Evolutionary conservation across 805 yeast genomes (phyloP).

Genomic region (Naumovozyma dairenensis): DNA sequence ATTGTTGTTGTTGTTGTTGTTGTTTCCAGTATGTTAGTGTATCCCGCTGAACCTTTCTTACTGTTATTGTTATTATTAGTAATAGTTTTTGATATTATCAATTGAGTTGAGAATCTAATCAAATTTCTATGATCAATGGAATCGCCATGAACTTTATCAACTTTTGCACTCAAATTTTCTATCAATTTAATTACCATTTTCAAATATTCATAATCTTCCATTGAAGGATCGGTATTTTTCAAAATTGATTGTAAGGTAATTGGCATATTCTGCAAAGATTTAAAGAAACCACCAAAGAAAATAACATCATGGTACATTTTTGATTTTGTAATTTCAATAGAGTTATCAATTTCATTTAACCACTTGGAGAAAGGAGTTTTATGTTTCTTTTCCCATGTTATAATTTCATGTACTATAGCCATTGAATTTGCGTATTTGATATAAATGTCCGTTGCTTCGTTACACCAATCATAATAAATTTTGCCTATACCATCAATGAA

Average conservation of each 20-base stretch:
- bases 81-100: slow-evolving; percentile 16
- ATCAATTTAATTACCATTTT: slow-evolving; percentile 46
- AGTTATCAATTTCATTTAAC: slow-evolving; percentile 43
- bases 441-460: slow-evolving; percentile 44
- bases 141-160: slow-evolving; percentile 51
- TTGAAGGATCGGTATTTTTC: slow-evolving; percentile 37
- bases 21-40: slow-evolving; percentile 13
- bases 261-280: slow-evolving; percentile 48
- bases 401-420: slow-evolving; percentile 50
- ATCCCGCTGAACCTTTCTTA: slow-evolving; percentile 7
- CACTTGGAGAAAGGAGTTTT: slow-evolving; percentile 44
- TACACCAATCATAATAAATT: slow-evolving; percentile 55
- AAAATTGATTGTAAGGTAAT: slow-evolving; percentile 52
- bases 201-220: slow-evolving; percentile 44
- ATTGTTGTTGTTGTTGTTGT: not conserved
- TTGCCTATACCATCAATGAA: slow-evolving; percentile 56
- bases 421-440: slow-evolving; percentile 49
- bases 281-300: slow-evolving; percentile 47
- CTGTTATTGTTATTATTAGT: slow-evolving; percentile 14
- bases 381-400: slow-evolving; percentile 37
- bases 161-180: slow-evolving; percentile 44
- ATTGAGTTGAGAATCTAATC: slow-evolving; percentile 36
- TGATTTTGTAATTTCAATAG: slow-evolving; percentile 33
- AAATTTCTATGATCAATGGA: slow-evolving; percentile 52
- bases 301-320: slow-evolving; percentile 44